phyloP scores from a whole-genome alignment of 2,329 filamentous ascomycete genomes.

The Clonostachys rhizophaga region DNA sequence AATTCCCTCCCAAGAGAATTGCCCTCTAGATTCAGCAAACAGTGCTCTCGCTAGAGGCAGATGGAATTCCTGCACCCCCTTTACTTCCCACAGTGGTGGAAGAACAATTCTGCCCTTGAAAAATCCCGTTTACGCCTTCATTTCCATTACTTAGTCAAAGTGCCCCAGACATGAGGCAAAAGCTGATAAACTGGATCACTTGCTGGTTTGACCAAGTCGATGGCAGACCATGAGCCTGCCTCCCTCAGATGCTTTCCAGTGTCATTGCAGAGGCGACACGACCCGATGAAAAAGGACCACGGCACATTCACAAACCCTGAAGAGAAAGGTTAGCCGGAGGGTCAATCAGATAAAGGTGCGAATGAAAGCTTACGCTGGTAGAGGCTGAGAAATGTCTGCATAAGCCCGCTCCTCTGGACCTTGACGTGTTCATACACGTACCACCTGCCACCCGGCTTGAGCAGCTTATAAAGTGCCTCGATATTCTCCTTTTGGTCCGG shows the following conservation, averaged over 20 bases:
- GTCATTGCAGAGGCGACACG: constrained; percentile 43
- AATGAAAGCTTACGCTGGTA: constrained; percentile 45
- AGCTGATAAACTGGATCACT: constrained; percentile 33
- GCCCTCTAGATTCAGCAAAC: too few species aligned
- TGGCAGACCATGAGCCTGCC: constrained; percentile 43
- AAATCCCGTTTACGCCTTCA: too few species aligned
- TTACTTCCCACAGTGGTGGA: too few species aligned
- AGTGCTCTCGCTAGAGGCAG: too few species aligned
- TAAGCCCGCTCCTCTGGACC: constrained; percentile 26
- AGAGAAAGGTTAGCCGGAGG: background rate
- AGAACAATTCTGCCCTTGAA: too few species aligned
- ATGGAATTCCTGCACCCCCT: too few species aligned
- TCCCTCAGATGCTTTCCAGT: constrained; percentile 40
- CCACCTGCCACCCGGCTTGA: constrained; percentile 59
- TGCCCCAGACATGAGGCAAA: constrained; percentile 46
- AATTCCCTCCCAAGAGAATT: too few species aligned
- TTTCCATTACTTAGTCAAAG: constrained; percentile 40
- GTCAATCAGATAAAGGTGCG: background rate
- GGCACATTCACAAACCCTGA: constrained; percentile 44
- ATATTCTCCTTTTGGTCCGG: constrained; percentile 54
- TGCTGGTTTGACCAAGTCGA: constrained; percentile 38
- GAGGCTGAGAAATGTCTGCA: constrained; percentile 19
- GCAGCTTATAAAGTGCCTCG: constrained; percentile 46
- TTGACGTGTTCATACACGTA: constrained; percentile 59
- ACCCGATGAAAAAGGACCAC: constrained; percentile 47